Evolutionary conservation across 306 rosid species (phyloP).

Genomic region (Benincasa hispida): DNA sequence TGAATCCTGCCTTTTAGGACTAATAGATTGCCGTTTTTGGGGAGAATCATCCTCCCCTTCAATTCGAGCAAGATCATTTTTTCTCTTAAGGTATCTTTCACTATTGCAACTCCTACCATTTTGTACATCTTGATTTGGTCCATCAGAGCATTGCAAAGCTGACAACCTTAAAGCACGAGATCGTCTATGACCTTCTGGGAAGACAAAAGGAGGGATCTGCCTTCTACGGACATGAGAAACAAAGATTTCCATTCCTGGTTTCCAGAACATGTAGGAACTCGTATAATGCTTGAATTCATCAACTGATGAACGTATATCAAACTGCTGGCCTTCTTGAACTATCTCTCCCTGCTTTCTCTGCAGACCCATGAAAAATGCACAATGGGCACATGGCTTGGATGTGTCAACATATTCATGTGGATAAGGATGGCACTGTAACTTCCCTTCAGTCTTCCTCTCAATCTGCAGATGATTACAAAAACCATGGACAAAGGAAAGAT

Average conservation of each 20-base stretch:
- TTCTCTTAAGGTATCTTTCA: conserved; percentile 65
- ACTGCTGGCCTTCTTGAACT: conserved; percentile 93
- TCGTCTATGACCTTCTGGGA: conserved; percentile 74
- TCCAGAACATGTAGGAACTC: conserved; percentile 67
- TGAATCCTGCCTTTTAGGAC: conserved; percentile 22
- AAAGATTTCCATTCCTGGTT: conserved; percentile 82
- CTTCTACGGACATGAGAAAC: conserved; percentile 94
- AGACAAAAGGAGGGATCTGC: conserved; percentile 83
- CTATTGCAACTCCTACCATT: conserved; percentile 27
- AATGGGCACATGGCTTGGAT: conserved; percentile 69
- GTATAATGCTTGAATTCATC: conserved; percentile 80
- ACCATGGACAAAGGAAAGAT: background rate
- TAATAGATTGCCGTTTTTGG: conserved; percentile 18
- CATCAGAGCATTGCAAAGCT: conserved; percentile 33
- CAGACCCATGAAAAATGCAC: conserved; percentile 96
- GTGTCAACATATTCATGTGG: conserved; percentile 70
- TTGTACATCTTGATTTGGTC: conserved; percentile 18
- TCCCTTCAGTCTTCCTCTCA: conserved; percentile 81
- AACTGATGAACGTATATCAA: conserved; percentile 90
- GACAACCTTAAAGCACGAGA: conserved; percentile 40
- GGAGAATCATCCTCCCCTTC: conserved; percentile 14
- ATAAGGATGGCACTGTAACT: conserved; percentile 95
- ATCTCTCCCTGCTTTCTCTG: conserved; percentile 91
- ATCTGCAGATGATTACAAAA: conserved; percentile 35
- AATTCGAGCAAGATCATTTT: conserved; percentile 24